Base-by-base conservation (phyloP, 2,329 filamentous ascomycete genomes). In the Stachybotrys elegans region DNA sequence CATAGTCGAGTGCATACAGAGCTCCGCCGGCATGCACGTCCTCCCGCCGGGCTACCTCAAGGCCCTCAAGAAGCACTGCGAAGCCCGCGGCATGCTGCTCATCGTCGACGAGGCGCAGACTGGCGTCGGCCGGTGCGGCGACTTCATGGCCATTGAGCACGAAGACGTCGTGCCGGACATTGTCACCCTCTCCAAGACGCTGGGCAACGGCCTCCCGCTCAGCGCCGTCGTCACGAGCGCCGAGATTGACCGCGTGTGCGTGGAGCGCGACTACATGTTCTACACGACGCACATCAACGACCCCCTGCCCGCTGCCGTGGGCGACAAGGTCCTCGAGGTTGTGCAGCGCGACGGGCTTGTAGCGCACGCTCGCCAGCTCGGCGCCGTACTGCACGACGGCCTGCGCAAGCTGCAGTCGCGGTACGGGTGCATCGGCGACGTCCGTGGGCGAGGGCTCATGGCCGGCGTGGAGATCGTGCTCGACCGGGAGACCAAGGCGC, bases 241-340 rank as follows among this genome's bases (percentile, higher is more conserved):
- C 5, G 65, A 71, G 23, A 79, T 84, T 37, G 77, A 73, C 34
- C 57, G 61, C 4, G 66, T 67, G 2, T 74, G 71, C 23, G 59
- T 61, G 11, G 70, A 78, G 16, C 63, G 65, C 4, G 72, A 69
- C 22, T 83, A 72, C 51, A 63, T 76, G 16, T 83, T 77, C 54
- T 73, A 78, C 49, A 83, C 79, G 0, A 84, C 80, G 0, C 81
- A 83, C 50, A 60, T 81, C 40, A 82, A 84, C 49, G 80, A 84
- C 49, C 78, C 79, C 0, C 60, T 83, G 1, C 72, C 79, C 1
- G 77, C 77, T 0, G 75, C 78, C 0, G 77, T 83, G 1, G 79
- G 78, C 1, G 66, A 75, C 48, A 82, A 82, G 53, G 79, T 83
- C 3, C 66, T 84, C 2, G 78, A 83, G 46, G 78, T 83, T 12